Percentiles rank a stretch among this genome's conserved stretches.
Evolutionary conservation across 1,284 basidiomycete species (phyloP).

Genomic region (Exobasidium rhododendri): DNA sequence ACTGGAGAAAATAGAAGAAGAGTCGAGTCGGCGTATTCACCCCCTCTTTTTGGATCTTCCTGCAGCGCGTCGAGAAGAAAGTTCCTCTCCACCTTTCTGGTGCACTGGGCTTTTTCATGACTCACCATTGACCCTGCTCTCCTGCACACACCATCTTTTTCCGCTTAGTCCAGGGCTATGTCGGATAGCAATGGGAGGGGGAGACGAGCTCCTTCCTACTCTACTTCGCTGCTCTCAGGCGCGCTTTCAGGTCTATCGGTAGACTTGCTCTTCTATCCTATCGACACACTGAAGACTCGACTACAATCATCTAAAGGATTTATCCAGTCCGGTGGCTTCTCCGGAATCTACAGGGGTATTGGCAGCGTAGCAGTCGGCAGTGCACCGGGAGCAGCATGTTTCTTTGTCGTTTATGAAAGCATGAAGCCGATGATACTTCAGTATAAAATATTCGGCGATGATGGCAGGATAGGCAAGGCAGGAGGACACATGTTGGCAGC

Average conservation of each 20-base stretch:
- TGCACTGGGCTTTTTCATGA: too few relatives aligned
- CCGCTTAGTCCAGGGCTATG: background rate
- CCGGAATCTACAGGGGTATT: slow-evolving; percentile 86
- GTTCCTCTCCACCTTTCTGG: too few relatives aligned
- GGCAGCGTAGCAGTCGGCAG: slow-evolving; percentile 93
- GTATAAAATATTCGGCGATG: slow-evolving; percentile 32
- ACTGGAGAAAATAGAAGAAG: too few relatives aligned
- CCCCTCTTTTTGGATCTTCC: too few relatives aligned
- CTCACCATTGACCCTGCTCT: too few relatives aligned
- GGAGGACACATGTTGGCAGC: slow-evolving; percentile 56
- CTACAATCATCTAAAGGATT: slow-evolving; percentile 87
- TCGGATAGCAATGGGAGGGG: background rate
- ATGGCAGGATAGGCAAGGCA: slow-evolving; percentile 21
- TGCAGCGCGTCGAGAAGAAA: too few relatives aligned
- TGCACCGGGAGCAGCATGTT: slow-evolving; percentile 90
- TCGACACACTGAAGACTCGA: slow-evolving; percentile 94
- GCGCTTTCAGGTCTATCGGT: slow-evolving; percentile 49
- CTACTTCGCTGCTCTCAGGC: slow-evolving; percentile 35
- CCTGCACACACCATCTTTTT: too few relatives aligned
- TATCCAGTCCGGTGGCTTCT: slow-evolving; percentile 78
- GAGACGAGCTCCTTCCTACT: slow-evolving; percentile 8
- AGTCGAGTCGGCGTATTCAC: too few relatives aligned
- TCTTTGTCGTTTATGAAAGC: slow-evolving; percentile 91
- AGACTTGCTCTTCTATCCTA: slow-evolving; percentile 91
- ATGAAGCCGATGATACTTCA: slow-evolving; percentile 64